Conservation (phyloP, 768 basidiomycete species). For the Kwoniella dendrophila region DNA sequence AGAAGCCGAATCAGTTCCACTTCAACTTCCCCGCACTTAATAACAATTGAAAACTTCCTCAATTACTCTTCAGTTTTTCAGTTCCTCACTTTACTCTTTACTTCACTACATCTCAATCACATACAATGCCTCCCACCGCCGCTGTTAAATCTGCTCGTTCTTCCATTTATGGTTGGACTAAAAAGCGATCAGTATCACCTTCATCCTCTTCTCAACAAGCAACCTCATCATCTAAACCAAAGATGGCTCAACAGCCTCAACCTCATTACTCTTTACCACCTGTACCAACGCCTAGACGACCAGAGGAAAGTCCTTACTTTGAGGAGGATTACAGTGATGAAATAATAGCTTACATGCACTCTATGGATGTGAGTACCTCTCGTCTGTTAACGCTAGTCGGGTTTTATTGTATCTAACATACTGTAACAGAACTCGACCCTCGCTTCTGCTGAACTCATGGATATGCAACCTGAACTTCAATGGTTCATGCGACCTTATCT, state of each 20-base stretch:
- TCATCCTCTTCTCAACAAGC: slow-evolving; percentile 18
- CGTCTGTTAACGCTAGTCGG: neutral
- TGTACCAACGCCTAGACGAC: slow-evolving; percentile 19
- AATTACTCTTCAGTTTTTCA: too few relatives aligned
- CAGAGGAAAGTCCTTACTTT: slow-evolving; percentile 62
- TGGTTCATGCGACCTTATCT: slow-evolving; percentile 99
- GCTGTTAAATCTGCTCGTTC: slow-evolving; percentile 36
- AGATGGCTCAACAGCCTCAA: slow-evolving; percentile 18
- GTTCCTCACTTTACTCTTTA: too few relatives aligned
- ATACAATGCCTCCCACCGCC: slow-evolving; percentile 44
- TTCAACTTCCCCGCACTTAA: too few relatives aligned
- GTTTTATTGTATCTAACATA: slow-evolving; percentile 12
- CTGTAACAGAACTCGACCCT: slow-evolving; percentile 71
- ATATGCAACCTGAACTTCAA: slow-evolving; percentile 96
- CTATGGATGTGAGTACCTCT: slow-evolving; percentile 84
- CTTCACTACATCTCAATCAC: slow-evolving; percentile 13
- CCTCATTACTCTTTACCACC: slow-evolving; percentile 17
- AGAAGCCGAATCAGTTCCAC: too few relatives aligned
- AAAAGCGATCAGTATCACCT: slow-evolving; percentile 43
- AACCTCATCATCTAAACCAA: slow-evolving; percentile 15
- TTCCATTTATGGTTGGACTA: slow-evolving; percentile 40
- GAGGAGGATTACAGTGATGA: slow-evolving; percentile 97
- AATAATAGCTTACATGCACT: slow-evolving; percentile 89
- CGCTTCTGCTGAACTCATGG: slow-evolving; percentile 94
- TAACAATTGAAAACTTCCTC: too few relatives aligned